Percentiles rank a stretch among this genome's conserved stretches.
These are phyloP conservation scores for Raddia guianensis DNA, from an alignment of 176 grass and related monocot genomes.

Conservation along the genomic window DNA sequence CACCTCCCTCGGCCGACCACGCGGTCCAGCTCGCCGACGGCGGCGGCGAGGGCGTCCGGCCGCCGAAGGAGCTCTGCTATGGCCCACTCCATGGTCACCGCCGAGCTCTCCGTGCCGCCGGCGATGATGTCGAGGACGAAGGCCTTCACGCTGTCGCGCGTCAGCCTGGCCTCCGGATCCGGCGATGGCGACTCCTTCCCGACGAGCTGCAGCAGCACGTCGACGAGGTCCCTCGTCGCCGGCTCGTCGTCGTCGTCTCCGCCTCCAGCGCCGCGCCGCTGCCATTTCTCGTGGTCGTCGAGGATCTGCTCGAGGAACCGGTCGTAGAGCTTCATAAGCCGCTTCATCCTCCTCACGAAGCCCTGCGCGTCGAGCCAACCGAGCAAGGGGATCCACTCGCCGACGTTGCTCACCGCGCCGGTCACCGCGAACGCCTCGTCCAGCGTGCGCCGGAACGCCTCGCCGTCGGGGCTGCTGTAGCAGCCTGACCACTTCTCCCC, in stretches of 20 bases:
- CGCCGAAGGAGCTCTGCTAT: no score
- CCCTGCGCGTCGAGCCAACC: constrained; percentile 64
- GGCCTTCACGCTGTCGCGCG: constrained; percentile 53
- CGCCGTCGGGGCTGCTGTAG: constrained; percentile 44
- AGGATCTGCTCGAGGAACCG: constrained; percentile 65
- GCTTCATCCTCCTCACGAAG: constrained; percentile 50
- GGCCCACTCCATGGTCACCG: no score
- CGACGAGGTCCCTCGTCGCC: constrained; percentile 45
- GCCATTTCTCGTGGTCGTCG: constrained; percentile 32
- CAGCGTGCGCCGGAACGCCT: constrained; percentile 59
- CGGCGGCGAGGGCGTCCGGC: no score
- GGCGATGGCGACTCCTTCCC: background rate
- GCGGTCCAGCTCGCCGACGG: constrained; percentile 22
- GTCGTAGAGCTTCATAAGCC: constrained; percentile 40
- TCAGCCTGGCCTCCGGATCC: constrained; percentile 51
- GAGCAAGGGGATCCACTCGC: constrained; percentile 61
- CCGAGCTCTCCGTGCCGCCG: constrained; percentile 33
- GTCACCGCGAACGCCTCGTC: constrained; percentile 63
- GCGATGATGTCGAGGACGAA: constrained; percentile 62
- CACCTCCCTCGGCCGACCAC: constrained; percentile 38
- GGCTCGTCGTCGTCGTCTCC: no score
- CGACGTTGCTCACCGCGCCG: constrained; percentile 53
- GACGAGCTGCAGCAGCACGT: constrained; percentile 56
- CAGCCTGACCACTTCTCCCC: constrained; percentile 51
- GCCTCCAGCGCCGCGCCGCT: background rate